A percentile compares a stretch with the other conserved stretches of the same genome.
phyloP scores from a whole-genome alignment of 2,329 filamentous ascomycete genomes.

The Aspergillus pseudonomiae region DNA sequence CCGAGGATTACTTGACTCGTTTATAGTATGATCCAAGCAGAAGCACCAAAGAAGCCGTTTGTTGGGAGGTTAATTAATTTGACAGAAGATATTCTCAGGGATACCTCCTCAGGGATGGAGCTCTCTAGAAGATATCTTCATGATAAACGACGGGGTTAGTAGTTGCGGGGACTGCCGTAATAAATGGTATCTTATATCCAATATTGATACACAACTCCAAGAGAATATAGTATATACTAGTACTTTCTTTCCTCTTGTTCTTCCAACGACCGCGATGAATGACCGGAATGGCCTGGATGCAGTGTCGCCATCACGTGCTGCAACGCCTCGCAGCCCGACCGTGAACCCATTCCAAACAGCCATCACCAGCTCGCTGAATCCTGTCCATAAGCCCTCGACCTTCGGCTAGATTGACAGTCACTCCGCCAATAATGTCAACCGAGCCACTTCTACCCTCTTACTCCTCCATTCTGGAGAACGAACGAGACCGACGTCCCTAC shows the following conservation, averaged over 20 bases:
- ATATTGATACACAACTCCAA: background rate
- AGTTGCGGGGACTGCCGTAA: too few species aligned
- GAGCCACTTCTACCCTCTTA: background rate
- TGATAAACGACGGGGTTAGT: too few species aligned
- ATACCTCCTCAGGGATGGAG: too few species aligned
- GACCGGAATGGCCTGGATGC: background rate
- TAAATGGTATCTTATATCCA: background rate
- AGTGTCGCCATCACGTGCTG: background rate
- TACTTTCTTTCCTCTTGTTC: too few species aligned
- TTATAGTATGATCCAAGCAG: too few species aligned
- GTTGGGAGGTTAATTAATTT: too few species aligned
- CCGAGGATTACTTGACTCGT: too few species aligned
- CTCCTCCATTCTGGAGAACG: background rate
- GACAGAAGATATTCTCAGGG: too few species aligned
- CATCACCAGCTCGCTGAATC: too few species aligned
- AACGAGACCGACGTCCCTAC: background rate
- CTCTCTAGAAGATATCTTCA: too few species aligned
- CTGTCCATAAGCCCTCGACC: background rate
- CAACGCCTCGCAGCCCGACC: background rate
- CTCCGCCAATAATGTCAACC: background rate
- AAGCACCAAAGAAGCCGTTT: too few species aligned
- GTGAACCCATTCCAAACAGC: too few species aligned
- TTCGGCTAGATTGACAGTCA: background rate
- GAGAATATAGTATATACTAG: background rate
- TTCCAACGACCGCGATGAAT: background rate